Base-by-base conservation (phyloP, 805 yeast species). In the Yamadazyma sp. region DNA sequence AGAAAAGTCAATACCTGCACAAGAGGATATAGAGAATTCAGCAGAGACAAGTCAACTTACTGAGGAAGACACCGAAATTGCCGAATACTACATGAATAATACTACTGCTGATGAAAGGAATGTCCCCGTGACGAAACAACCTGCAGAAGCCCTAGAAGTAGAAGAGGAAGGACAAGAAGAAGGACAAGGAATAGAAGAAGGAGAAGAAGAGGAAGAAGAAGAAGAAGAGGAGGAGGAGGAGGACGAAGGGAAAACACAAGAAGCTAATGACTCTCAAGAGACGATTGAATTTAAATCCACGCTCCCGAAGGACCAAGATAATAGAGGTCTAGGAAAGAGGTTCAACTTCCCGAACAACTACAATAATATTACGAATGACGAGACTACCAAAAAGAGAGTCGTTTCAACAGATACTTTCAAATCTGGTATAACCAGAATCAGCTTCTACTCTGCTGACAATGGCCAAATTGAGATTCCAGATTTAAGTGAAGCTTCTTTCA, bases 401-500 rank as follows among this genome's bases (percentile, higher is more conserved):
- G 35, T 46, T 5, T 39, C 48, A 9, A 34, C 29, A 6, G 44
- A 40, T 11, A 47, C 50, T 13, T 37, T 25, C 15, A 50, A 36
- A 35, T 42, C 55, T 1, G 45, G 43, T 8, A 43, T 34, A 20
- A 44, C 55, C 6, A 42, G 50, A 23, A 32, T 35, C 20, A 53
- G 57, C 23, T 49, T 43, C 29, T 38, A 34, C 19, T 48, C 54
- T 3, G 38, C 46, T 6, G 34, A 27, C 16, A 41, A 37, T 11
- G 73, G 71, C 4, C 70, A 64, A 35, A 69, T 69, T 14, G 70
- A 67, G 38, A 69, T 69, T 15, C 73, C 74, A 1, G 64, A 66
- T 32, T 50, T 67, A 17, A 52, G 52, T 20, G 62, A 59, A 28
- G 47, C 46, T 4, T 41, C 47, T 16, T 43, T 44, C 36, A 42